Percentiles rank a stretch among this genome's conserved stretches.
These are phyloP conservation scores for Colletotrichum caudatum DNA, from an alignment of 2,329 filamentous ascomycete genomes.

Conservation along the genomic window DNA sequence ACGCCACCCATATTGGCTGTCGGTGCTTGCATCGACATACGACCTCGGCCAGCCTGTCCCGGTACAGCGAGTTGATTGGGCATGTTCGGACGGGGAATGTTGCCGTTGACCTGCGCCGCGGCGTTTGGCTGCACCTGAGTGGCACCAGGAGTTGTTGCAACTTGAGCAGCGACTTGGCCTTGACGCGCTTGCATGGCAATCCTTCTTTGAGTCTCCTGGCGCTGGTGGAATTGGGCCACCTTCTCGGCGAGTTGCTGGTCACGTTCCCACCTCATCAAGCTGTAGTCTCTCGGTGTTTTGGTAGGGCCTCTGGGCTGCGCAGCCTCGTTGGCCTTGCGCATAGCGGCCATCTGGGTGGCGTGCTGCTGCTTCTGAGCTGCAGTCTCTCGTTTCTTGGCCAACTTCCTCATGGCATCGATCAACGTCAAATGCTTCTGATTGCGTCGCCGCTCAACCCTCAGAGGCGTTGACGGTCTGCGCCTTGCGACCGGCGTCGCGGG, in stretches of 20 bases:
- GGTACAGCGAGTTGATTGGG: constrained; percentile 60
- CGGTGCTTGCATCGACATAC: constrained; percentile 67
- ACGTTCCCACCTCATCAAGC: constrained; percentile 86
- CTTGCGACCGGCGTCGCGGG: constrained; percentile 64
- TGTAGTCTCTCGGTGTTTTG: constrained; percentile 92
- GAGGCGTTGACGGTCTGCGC: constrained; percentile 80
- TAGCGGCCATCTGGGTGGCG: constrained; percentile 77
- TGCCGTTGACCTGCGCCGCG: constrained; percentile 44
- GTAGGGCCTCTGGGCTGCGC: constrained; percentile 61
- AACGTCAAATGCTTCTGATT: constrained; percentile 89
- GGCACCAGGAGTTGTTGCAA: constrained; percentile 55
- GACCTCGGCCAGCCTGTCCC: constrained; percentile 59
- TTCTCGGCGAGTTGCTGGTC: constrained; percentile 76
- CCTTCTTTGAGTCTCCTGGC: constrained; percentile 70
- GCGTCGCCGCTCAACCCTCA: constrained; percentile 87
- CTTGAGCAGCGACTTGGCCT: constrained; percentile 57
- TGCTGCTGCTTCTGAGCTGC: constrained; percentile 89
- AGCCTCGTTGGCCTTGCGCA: constrained; percentile 82
- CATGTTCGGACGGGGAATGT: constrained; percentile 56
- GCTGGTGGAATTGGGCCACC: constrained; percentile 66
- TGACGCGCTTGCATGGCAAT: constrained; percentile 59
- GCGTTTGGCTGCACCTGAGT: constrained; percentile 47
- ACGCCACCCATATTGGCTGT: constrained; percentile 63
- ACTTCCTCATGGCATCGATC: constrained; percentile 93
- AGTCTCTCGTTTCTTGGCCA: constrained; percentile 93